phyloP scores from a whole-genome alignment of 305 asterid species.

The Fraxinus angustifolia region DNA sequence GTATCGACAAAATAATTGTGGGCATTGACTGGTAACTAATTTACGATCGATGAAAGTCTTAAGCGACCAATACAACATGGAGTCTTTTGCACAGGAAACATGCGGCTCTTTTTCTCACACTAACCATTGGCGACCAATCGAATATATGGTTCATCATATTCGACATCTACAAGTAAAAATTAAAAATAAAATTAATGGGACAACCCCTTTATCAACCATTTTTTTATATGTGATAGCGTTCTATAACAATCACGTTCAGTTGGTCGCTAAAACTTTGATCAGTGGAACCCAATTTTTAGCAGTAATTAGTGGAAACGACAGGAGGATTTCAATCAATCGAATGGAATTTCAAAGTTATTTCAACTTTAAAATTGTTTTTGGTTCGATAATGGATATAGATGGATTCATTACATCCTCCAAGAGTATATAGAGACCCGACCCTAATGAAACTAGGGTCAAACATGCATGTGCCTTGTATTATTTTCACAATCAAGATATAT shows the following conservation, averaged over 20 bases:
- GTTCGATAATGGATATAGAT: neutral
- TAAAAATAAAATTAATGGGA: neutral
- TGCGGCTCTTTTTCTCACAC: neutral
- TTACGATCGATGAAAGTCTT: neutral
- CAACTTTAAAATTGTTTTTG: neutral
- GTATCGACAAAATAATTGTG: too few species aligned
- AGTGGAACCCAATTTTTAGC: neutral
- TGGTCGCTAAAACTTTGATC: neutral
- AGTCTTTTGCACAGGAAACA: neutral
- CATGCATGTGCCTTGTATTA: constrained; percentile 48
- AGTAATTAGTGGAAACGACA: constrained; percentile 26
- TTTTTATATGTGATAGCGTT: neutral
- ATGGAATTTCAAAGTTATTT: constrained; percentile 1
- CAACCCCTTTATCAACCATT: neutral
- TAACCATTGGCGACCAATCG: neutral
- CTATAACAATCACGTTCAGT: neutral
- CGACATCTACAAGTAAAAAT: neutral
- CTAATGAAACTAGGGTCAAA: constrained; percentile 54
- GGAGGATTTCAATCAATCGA: constrained; percentile 36
- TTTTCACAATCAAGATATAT: constrained; percentile 35
- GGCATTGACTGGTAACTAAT: too few species aligned
- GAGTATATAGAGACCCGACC: constrained; percentile 7
- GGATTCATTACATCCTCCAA: neutral
- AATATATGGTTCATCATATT: neutral
- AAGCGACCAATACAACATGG: neutral